Evolutionary conservation across 805 yeast species (phyloP).

Genomic region (Cyberlindnera xishuangbannaensis): DNA sequence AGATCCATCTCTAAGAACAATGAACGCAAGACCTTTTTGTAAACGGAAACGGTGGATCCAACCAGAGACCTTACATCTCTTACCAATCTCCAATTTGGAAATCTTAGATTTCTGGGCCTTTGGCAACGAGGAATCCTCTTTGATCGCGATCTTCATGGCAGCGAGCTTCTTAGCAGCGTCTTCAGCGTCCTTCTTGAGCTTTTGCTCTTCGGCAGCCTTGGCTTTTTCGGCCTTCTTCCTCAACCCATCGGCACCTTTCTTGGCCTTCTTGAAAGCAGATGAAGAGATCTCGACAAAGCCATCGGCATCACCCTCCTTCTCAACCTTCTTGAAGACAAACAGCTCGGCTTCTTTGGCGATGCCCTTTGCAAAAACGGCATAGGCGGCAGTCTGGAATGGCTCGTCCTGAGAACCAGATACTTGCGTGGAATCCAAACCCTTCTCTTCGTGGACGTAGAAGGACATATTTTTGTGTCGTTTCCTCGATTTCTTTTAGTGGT

Average conservation of each 20-base stretch:
- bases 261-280: slow-evolving; percentile 91
- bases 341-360: slow-evolving; percentile 40
- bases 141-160: slow-evolving; percentile 69
- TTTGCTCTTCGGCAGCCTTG: slow-evolving; percentile 46
- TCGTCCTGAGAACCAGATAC: slow-evolving; percentile 57
- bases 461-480: slow-evolving; percentile 23
- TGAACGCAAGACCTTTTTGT: slow-evolving; percentile 87
- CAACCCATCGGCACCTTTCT: slow-evolving; percentile 89
- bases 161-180: slow-evolving; percentile 74
- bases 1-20: slow-evolving; percentile 92
- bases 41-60: slow-evolving; percentile 95
- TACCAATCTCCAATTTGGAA: slow-evolving; percentile 41
- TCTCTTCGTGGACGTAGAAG: slow-evolving; percentile 66
- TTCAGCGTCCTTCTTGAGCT: slow-evolving; percentile 53
- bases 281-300: slow-evolving; percentile 76
- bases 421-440: slow-evolving; percentile 59
- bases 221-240: slow-evolving; percentile 60
- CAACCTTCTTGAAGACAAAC: slow-evolving; percentile 55
- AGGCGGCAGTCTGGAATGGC: slow-evolving; percentile 83
- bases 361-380: slow-evolving; percentile 54
- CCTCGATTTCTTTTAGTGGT: too few species aligned
- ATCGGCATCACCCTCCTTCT: slow-evolving; percentile 39
- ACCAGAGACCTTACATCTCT: slow-evolving; percentile 77
- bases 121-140: slow-evolving; percentile 70
- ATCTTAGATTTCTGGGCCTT: slow-evolving; percentile 65